phyloP scores from a whole-genome alignment of 139 green algal genomes.

The Chara braunii region DNA sequence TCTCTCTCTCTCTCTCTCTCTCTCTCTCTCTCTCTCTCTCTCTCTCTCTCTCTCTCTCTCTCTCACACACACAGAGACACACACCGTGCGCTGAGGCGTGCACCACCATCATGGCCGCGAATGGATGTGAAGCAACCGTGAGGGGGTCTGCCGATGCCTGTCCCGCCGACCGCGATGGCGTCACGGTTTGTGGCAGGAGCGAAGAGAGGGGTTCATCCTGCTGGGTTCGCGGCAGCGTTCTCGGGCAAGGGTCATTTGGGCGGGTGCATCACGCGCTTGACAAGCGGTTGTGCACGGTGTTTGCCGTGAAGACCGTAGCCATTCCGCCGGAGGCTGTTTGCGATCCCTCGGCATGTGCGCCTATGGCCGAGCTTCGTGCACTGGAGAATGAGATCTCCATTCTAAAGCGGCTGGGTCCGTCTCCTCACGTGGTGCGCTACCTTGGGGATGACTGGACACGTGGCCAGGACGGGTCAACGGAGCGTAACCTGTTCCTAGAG shows the following conservation, averaged over 20 bases:
- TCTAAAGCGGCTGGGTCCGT: conserved; percentile 2
- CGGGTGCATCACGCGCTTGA: conserved; percentile 17
- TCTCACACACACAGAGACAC: no score
- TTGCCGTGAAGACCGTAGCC: conserved; percentile 31
- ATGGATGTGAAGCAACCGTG: no score
- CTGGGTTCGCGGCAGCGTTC: conserved; percentile 23
- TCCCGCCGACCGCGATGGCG: no score
- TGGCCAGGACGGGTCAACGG: no score
- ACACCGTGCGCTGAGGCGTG: no score
- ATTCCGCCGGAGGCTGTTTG: conserved; percentile 4
- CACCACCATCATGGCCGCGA: no score
- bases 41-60: no score
- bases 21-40: no score
- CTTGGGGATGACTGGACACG: conserved; percentile 21
- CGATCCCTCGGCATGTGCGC: conserved; percentile 9
- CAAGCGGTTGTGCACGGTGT: neutral
- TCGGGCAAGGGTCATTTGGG: conserved; percentile 23
- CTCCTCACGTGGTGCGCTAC: conserved; percentile 9
- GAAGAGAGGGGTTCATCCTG: no score
- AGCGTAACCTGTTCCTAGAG: conserved; percentile 28
- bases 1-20: no score
- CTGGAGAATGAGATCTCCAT: conserved; percentile 28
- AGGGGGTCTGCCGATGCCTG: no score
- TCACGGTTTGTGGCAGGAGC: no score
- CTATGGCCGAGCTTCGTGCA: conserved; percentile 10